Conservation (phyloP, 768 basidiomycete genomes). For the Tricholoma flavovirens region DNA sequence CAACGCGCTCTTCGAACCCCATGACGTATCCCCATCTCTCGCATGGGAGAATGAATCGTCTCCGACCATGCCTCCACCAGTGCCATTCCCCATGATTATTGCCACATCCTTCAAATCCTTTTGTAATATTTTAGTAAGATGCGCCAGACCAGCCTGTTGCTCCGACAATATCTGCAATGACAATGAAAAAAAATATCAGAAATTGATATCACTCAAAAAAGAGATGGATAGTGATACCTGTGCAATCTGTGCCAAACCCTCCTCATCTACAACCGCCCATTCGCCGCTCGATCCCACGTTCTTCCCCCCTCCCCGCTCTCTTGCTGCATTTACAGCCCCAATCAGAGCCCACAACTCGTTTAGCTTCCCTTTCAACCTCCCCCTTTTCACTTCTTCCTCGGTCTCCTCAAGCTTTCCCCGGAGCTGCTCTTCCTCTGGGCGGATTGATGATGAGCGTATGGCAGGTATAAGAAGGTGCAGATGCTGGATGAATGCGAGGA, state of each 20-base stretch:
- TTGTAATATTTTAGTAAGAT: slow-evolving; percentile 72
- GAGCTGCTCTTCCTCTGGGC: slow-evolving; percentile 76
- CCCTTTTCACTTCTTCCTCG: slow-evolving; percentile 62
- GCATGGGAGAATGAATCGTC: slow-evolving; percentile 11
- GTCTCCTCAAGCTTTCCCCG: slow-evolving; percentile 67
- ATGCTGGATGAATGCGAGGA: slow-evolving; percentile 67
- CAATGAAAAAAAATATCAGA: too few species aligned
- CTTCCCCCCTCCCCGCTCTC: slow-evolving; percentile 42
- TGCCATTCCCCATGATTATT: slow-evolving; percentile 49
- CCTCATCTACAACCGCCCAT: slow-evolving; percentile 86
- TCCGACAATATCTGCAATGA: slow-evolving; percentile 38
- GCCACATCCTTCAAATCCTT: slow-evolving; percentile 58
- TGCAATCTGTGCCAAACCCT: slow-evolving; percentile 69
- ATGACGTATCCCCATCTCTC: slow-evolving; percentile 21
- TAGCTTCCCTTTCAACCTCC: slow-evolving; percentile 63
- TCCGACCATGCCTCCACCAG: not conserved
- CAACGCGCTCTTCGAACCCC: slow-evolving; percentile 30
- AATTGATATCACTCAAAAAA: slow-evolving; percentile 18
- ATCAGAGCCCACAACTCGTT: slow-evolving; percentile 85
- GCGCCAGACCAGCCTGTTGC: slow-evolving; percentile 75
- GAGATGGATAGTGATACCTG: slow-evolving; percentile 42
- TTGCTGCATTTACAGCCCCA: slow-evolving; percentile 63
- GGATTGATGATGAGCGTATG: slow-evolving; percentile 69
- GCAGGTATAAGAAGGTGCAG: slow-evolving; percentile 75
- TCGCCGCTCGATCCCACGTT: slow-evolving; percentile 40